Percentiles rank a stretch among this genome's conserved stretches.
phyloP scores from a whole-genome alignment of 2,329 filamentous ascomycete genomes.

The Phaeoacremonium minimum region DNA sequence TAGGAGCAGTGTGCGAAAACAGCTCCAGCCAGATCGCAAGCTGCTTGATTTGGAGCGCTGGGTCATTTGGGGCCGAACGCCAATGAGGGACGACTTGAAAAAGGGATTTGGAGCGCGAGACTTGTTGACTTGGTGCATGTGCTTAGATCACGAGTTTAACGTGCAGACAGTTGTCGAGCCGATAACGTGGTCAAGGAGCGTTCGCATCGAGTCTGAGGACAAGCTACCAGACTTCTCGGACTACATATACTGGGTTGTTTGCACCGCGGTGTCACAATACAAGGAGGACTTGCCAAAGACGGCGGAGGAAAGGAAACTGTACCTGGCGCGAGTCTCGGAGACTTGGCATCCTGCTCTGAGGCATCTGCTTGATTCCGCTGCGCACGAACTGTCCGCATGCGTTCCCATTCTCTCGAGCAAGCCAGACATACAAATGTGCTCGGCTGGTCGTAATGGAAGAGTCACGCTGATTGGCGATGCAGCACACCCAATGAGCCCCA shows the following conservation, averaged over 20 bases:
- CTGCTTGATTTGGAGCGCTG: conserved; percentile 23
- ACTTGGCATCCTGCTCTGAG: conserved; percentile 20
- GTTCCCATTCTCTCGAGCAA: conserved; percentile 21
- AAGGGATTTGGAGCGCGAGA: conserved; percentile 10
- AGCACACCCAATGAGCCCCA: conserved; percentile 19
- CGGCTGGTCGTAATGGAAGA: conserved; percentile 7
- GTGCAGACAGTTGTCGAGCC: conserved; percentile 20
- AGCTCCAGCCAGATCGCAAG: conserved; percentile 21
- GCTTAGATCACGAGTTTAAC: conserved; percentile 18
- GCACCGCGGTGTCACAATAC: conserved; percentile 17
- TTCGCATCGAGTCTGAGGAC: conserved; percentile 9
- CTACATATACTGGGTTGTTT: conserved; percentile 21
- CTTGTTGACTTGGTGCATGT: conserved; percentile 23
- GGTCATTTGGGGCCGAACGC: conserved; percentile 23
- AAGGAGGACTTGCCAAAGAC: conserved; percentile 15
- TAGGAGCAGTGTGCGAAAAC: conserved; percentile 21
- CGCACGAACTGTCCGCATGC: conserved; percentile 16
- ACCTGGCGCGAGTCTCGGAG: conserved; percentile 13
- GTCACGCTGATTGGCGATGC: conserved; percentile 16
- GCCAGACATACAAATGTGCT: conserved; percentile 17
- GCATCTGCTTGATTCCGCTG: conserved; percentile 15
- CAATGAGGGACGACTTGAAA: conserved; percentile 16
- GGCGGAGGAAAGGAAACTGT: conserved; percentile 14
- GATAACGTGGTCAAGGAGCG: conserved; percentile 18
- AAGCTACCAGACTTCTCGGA: conserved; percentile 16